Conservation (phyloP, 2,329 filamentous ascomycete genomes). For the Penicillium oxalicum region DNA sequence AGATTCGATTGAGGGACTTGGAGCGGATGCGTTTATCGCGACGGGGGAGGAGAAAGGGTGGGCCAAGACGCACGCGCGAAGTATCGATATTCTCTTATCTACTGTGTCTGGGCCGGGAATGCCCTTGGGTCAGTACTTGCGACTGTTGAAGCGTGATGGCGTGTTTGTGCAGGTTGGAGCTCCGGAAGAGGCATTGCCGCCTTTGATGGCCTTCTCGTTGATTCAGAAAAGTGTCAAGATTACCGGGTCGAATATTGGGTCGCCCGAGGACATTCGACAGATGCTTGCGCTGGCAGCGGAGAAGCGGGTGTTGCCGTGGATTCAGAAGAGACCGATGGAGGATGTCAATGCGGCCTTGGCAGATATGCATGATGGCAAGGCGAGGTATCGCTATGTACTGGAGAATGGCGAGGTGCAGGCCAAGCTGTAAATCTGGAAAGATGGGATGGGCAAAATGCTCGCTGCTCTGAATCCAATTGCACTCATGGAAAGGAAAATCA, state of each 20-base stretch:
- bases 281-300: slow-evolving; percentile 42
- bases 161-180: slow-evolving; percentile 61
- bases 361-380: slow-evolving; percentile 43
- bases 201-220: slow-evolving; percentile 53
- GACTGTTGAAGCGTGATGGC: slow-evolving; percentile 54
- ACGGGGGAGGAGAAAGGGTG: slow-evolving; percentile 53
- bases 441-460: not conserved
- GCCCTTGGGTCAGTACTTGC: slow-evolving; percentile 58
- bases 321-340: slow-evolving; percentile 37
- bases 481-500: no score
- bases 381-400: slow-evolving; percentile 44
- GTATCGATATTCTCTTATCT: slow-evolving; percentile 52
- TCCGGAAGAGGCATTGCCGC: slow-evolving; percentile 54
- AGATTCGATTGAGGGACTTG: slow-evolving; percentile 48
- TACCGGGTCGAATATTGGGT: slow-evolving; percentile 44
- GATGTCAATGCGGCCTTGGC: slow-evolving; percentile 40
- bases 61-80: slow-evolving; percentile 43
- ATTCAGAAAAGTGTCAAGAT: slow-evolving; percentile 53
- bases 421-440: slow-evolving; percentile 21
- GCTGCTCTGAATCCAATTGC: no score
- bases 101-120: slow-evolving; percentile 57
- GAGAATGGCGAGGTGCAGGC: slow-evolving; percentile 32
- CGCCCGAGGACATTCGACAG: slow-evolving; percentile 37
- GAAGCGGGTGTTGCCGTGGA: slow-evolving; percentile 40
- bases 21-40: slow-evolving; percentile 52